Conservation (phyloP, 129 eudicot genomes). For the Flaveria trinervia region DNA sequence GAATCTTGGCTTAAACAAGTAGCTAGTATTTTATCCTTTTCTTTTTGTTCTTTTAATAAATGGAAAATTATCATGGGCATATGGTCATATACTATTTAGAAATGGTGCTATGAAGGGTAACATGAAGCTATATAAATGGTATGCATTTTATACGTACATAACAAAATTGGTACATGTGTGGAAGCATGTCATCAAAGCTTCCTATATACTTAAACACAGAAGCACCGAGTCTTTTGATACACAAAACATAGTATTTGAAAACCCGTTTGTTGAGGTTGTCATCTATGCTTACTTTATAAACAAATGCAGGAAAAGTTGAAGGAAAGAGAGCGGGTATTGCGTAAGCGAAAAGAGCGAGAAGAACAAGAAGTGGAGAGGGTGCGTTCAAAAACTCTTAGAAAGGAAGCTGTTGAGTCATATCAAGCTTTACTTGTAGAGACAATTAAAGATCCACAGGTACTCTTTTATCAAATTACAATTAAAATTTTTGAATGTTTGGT, state of each 20-base stretch:
- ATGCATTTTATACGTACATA: background rate
- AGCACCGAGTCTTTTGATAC: background rate
- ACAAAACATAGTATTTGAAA: slow-evolving; percentile 5
- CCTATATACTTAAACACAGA: background rate
- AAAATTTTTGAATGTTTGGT: background rate
- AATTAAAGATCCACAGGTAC: slow-evolving; percentile 93
- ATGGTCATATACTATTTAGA: background rate
- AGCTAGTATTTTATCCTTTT: background rate
- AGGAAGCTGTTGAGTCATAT: slow-evolving; percentile 90
- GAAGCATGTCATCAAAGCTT: background rate
- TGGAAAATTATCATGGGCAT: background rate
- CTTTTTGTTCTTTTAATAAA: background rate
- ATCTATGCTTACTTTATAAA: slow-evolving; percentile 8
- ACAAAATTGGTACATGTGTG: background rate
- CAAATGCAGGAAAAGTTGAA: slow-evolving; percentile 69
- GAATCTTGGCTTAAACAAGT: slow-evolving; percentile 3
- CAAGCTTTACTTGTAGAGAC: slow-evolving; percentile 96
- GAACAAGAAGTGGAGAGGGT: slow-evolving; percentile 99
- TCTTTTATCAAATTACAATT: background rate
- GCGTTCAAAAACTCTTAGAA: slow-evolving; percentile 78
- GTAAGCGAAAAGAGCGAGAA: slow-evolving; percentile 96
- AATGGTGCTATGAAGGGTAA: background rate
- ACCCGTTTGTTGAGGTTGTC: slow-evolving; percentile 2
- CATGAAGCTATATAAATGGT: background rate
- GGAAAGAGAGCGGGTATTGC: slow-evolving; percentile 80